These are phyloP conservation scores for Cinnamomum chago DNA, from an alignment of 164 flowering plant species.

Conservation along the genomic window DNA sequence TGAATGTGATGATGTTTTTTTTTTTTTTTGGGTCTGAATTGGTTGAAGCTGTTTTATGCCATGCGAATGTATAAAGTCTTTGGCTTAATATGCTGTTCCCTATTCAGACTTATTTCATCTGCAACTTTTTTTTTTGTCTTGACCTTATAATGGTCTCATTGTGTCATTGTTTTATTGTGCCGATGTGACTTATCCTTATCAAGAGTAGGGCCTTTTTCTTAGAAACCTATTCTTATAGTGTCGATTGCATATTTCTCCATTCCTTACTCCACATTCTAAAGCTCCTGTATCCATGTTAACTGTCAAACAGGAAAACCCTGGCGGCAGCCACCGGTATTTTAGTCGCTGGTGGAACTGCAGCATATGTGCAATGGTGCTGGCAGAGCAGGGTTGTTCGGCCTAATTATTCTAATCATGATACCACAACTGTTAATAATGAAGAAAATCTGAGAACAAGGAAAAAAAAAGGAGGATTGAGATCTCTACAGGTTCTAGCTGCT, in stretches of 20 bases:
- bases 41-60: neutral
- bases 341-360: conserved; percentile 87
- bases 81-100: neutral
- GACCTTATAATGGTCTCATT: too few species aligned
- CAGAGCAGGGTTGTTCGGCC: conserved; percentile 21
- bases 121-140: neutral
- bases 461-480: conserved; percentile 69
- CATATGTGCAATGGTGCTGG: conserved; percentile 57
- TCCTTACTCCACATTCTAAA: neutral
- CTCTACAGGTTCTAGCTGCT: conserved; percentile 72
- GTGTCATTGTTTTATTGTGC: neutral
- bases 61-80: neutral
- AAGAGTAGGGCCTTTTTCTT: neutral
- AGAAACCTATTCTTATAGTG: neutral
- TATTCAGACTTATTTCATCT: neutral
- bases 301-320: conserved; percentile 61
- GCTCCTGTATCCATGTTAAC: neutral
- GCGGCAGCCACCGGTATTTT: conserved; percentile 69
- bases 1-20: too few species aligned
- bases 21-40: neutral
- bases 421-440: conserved; percentile 29
- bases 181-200: neutral
- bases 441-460: conserved; percentile 29
- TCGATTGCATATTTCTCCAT: neutral
- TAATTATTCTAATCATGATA: conserved; percentile 31